A percentile compares a stretch with the other conserved stretches of the same genome.
Conservation (phyloP, 106 monocot species). For the Alisma plantagoaquatica region DNA sequence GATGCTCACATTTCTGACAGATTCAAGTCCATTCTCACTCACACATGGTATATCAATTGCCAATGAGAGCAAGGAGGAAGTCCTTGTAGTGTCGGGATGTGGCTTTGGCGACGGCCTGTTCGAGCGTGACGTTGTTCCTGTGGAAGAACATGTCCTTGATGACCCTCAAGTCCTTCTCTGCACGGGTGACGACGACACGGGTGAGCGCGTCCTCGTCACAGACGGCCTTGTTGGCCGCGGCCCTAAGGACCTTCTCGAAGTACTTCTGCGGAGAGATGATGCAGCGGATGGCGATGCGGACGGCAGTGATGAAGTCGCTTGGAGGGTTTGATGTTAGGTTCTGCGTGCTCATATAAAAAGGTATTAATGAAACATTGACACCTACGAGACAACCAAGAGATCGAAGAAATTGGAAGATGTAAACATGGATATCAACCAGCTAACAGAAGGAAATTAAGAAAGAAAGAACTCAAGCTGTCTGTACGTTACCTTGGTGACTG, state of each 20-base stretch:
- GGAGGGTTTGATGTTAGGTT: constrained; percentile 61
- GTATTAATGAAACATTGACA: not conserved
- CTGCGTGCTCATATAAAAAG: constrained; percentile 9
- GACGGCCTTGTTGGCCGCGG: constrained; percentile 47
- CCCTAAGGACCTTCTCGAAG: constrained; percentile 57
- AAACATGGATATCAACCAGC: too few relatives aligned
- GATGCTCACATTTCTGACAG: too few relatives aligned
- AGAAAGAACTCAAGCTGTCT: too few relatives aligned
- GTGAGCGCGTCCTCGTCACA: constrained; percentile 62
- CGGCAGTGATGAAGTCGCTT: constrained; percentile 52
- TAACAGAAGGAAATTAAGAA: too few relatives aligned
- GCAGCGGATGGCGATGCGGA: constrained; percentile 33
- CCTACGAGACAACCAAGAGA: not conserved
- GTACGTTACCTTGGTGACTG: not conserved
- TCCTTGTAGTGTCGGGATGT: constrained; percentile 57
- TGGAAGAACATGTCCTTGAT: constrained; percentile 57
- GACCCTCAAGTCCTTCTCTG: constrained; percentile 53
- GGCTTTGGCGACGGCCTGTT: constrained; percentile 40
- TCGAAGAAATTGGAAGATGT: not conserved
- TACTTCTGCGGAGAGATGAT: constrained; percentile 43
- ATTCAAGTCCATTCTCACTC: too few relatives aligned
- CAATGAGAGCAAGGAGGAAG: constrained; percentile 53
- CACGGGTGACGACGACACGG: constrained; percentile 49
- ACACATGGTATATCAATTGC: constrained; percentile 24
- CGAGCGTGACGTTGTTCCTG: constrained; percentile 57